Evolutionary conservation across 306 rosid species (phyloP).

Genomic region (Vicia faba): DNA sequence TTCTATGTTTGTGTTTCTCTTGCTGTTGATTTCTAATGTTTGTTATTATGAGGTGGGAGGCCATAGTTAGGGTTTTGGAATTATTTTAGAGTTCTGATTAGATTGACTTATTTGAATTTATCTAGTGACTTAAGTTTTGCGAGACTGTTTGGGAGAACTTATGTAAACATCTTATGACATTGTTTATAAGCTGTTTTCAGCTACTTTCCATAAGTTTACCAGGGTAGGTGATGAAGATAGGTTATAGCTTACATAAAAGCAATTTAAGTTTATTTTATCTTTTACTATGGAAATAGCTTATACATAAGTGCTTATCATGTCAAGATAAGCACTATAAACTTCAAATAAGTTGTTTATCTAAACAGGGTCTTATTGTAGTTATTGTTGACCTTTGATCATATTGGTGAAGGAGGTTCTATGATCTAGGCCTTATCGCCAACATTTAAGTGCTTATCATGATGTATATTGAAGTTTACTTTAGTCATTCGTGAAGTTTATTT

Average conservation of each 20-base stretch:
- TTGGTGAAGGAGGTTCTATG: slow-evolving; percentile 21
- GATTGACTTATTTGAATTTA: background rate
- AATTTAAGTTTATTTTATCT: no score
- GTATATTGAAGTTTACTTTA: slow-evolving; percentile 17
- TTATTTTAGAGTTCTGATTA: background rate
- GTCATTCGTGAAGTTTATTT: background rate
- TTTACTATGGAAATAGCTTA: background rate
- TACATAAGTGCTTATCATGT: background rate
- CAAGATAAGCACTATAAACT: background rate
- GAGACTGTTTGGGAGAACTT: background rate
- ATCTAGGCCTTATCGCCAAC: background rate
- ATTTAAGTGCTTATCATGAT: slow-evolving; percentile 12
- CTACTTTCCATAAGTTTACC: background rate
- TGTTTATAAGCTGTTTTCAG: background rate
- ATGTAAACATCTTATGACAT: background rate
- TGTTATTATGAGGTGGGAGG: slow-evolving; percentile 12
- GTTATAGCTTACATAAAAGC: background rate
- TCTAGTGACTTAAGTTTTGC: no score
- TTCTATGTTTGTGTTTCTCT: slow-evolving; percentile 8
- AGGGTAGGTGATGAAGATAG: background rate
- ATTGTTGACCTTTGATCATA: background rate
- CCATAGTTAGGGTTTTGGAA: slow-evolving; percentile 46
- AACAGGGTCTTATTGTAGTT: background rate
- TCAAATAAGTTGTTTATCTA: background rate
- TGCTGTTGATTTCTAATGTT: slow-evolving; percentile 22